These are phyloP conservation scores for Aquilaria malaccensis DNA, from an alignment of 345 rosid species.

Conservation along the genomic window DNA sequence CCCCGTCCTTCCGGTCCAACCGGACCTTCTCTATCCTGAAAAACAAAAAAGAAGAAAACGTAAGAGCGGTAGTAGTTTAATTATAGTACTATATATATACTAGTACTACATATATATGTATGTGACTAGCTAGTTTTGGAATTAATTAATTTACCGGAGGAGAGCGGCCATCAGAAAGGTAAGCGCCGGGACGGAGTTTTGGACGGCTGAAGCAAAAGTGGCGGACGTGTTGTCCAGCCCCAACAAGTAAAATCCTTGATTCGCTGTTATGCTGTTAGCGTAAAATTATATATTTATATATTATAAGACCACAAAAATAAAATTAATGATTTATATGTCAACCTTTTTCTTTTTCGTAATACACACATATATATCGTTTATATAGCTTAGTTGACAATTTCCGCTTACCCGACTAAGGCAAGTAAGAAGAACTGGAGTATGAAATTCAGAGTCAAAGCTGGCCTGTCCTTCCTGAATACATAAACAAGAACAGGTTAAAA, in stretches of 20 bases:
- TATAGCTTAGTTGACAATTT: neutral
- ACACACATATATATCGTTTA: neutral
- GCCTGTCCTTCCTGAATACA: slow-evolving; percentile 58
- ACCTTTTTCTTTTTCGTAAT: neutral
- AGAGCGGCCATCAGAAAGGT: slow-evolving; percentile 73
- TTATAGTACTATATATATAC: neutral
- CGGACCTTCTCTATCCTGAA: slow-evolving; percentile 56
- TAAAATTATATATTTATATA: neutral
- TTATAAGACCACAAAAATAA: no score
- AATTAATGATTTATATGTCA: no score
- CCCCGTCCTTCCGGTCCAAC: slow-evolving; percentile 47
- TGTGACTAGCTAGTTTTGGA: no score
- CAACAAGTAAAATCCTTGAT: slow-evolving; percentile 74
- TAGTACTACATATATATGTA: no score
- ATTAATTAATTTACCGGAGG: slow-evolving; percentile 35
- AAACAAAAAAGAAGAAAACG: neutral
- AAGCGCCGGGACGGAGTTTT: slow-evolving; percentile 79
- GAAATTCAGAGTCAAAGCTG: slow-evolving; percentile 47
- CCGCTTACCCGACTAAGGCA: slow-evolving; percentile 54
- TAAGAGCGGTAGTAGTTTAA: neutral
- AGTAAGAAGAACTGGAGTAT: slow-evolving; percentile 59
- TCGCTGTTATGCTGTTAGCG: slow-evolving; percentile 56
- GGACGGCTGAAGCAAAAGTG: slow-evolving; percentile 79
- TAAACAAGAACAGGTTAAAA: neutral
- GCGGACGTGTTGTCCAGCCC: slow-evolving; percentile 62